Evolutionary conservation across 202 grass and related monocot species (phyloP).

Genomic region (Digitaria exilis): DNA sequence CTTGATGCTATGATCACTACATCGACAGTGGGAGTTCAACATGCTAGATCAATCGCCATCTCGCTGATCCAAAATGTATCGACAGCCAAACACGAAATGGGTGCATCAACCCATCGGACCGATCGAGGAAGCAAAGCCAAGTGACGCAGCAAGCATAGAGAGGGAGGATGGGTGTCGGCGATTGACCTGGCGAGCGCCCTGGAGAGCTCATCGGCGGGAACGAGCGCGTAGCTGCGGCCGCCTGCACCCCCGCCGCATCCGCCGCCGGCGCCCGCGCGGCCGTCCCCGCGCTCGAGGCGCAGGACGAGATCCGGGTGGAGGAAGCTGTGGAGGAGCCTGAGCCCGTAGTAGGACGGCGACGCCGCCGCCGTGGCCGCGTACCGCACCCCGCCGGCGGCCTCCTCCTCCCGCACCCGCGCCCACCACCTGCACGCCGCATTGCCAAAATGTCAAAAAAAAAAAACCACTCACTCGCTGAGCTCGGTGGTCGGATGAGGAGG

Average conservation of each 20-base stretch:
- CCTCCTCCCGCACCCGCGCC: conserved; percentile 72
- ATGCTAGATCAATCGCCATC: neutral
- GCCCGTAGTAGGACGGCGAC: conserved; percentile 74
- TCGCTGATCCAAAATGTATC: neutral
- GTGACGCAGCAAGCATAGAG: neutral
- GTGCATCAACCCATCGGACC: neutral
- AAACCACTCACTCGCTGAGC: no score
- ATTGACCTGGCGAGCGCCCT: conserved; percentile 64
- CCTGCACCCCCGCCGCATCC: neutral
- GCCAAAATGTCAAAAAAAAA: neutral
- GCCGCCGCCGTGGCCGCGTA: conserved; percentile 69
- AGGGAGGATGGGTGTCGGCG: neutral
- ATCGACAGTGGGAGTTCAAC: neutral
- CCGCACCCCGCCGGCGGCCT: conserved; percentile 54
- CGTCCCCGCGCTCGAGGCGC: conserved; percentile 67
- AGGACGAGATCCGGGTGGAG: conserved; percentile 94
- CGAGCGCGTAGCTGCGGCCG: conserved; percentile 78
- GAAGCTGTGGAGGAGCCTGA: conserved; percentile 84
- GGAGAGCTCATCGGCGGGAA: conserved; percentile 70
- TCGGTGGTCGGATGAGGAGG: neutral
- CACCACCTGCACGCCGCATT: conserved; percentile 80
- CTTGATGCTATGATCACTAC: neutral
- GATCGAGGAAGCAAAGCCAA: neutral
- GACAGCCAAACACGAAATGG: neutral
- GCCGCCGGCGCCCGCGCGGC: neutral